Evolutionary conservation across 2,329 filamentous ascomycete genomes (phyloP), one percentile per base, ranked within the genome.

Genomic region (Hymenoscyphus fraxineus): DNA sequence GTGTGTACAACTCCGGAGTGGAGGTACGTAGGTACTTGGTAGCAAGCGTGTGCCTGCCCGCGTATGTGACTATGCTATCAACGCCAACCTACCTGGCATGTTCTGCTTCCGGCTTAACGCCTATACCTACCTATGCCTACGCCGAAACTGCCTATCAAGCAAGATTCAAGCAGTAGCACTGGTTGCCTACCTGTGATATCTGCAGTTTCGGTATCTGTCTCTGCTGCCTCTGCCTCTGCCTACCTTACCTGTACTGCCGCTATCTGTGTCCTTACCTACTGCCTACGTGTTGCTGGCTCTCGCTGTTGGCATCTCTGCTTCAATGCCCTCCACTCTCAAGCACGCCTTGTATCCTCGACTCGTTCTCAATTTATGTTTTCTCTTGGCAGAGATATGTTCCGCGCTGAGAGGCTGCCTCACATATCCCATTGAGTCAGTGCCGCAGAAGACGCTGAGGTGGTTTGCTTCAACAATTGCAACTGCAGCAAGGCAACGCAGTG

Each of bases 381-480:
- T 54, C 47, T 54, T 54, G 47, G 47, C 47, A 31, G 47, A 54
- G 47, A 54, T 54, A 10, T 54, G 47, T 54, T 27, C 47, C 13
- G 19, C 19, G n/a, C 22, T 54, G 47, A 54, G 47, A 54, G 47
- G 47, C 47, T 54, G 19, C 47, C 19, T 54, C 13, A 22, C 2
- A 54, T 1, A 12, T 22, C 10, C 47, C 47, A 54, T 54, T 54
- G 47, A 54, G 19, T 54, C 47, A 54, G 47, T 54, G 19, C 47
- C 47, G 47, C 47, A 19, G 19, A 12, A 19, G 47, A 54, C 22
- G n/a, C 19, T 54, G 47, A 54, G 22, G 47, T 54, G 47, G 47
- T 54, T 54, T 54, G 47, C 19, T 54, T 54, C 22, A 15, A 16
- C 59, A 60, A 38, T 60, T 41, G 41, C 59, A 60, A 47, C 31